phyloP scores from a whole-genome alignment of 75 land plant species.

The Pinus albicaulis region DNA sequence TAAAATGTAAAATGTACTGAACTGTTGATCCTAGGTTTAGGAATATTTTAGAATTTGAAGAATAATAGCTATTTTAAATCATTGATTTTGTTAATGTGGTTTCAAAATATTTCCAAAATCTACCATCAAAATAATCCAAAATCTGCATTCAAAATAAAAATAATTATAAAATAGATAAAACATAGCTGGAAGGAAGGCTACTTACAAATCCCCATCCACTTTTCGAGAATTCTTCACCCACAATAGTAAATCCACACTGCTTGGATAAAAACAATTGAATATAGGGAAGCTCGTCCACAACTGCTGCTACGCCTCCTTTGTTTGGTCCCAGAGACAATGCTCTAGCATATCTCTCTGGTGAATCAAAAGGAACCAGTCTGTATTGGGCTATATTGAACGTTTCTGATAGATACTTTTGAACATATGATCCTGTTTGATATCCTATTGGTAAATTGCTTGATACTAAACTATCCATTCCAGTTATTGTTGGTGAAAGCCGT shows the following conservation, averaged over 20 bases:
- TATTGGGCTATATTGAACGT: constrained; percentile 61
- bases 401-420: constrained; percentile 51
- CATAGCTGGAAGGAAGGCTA: background rate
- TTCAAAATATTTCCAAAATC: too few relatives aligned
- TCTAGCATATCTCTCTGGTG: constrained; percentile 41
- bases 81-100: too few relatives aligned
- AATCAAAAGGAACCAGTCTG: constrained; percentile 61
- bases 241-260: constrained; percentile 63
- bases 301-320: constrained; percentile 84
- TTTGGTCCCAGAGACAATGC: constrained; percentile 66
- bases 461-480: constrained; percentile 64
- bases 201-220: constrained; percentile 96
- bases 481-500: constrained; percentile 64
- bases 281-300: constrained; percentile 87
- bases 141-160: too few relatives aligned
- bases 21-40: too few relatives aligned
- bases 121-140: too few relatives aligned
- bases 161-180: too few relatives aligned
- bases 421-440: constrained; percentile 76
- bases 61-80: too few relatives aligned
- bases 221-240: constrained; percentile 76
- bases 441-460: constrained; percentile 72
- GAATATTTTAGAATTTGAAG: too few relatives aligned
- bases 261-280: constrained; percentile 76
- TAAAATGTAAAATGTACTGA: too few relatives aligned